phyloP scores from a whole-genome alignment of 176 grass and related monocot species.

The Melocanna baccifera region DNA sequence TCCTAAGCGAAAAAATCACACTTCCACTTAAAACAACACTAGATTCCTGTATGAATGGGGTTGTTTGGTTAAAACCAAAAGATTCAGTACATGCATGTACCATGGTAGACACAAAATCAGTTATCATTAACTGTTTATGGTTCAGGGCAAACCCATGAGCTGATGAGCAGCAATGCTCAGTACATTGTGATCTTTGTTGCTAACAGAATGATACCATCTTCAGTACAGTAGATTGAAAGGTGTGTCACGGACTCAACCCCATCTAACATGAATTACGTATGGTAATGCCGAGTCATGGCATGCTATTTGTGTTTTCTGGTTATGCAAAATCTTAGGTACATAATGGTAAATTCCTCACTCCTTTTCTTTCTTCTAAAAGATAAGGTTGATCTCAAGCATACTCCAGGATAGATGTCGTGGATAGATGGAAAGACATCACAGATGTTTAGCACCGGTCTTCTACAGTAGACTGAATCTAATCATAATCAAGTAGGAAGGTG shows the following conservation, averaged over 20 bases:
- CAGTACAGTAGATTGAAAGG: neutral
- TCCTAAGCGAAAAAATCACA: neutral
- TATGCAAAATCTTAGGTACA: neutral
- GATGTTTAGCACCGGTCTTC: neutral
- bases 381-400: neutral
- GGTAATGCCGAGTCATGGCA: neutral
- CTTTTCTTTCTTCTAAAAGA: neutral
- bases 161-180: neutral
- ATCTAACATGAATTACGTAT: neutral
- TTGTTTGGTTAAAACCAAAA: neutral
- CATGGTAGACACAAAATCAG: neutral
- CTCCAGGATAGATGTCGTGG: neutral
- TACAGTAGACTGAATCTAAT: neutral
- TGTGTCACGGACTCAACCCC: neutral
- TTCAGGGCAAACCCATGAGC: neutral
- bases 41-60: neutral
- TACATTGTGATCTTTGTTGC: neutral
- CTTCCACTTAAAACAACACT: neutral
- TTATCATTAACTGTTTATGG: neutral
- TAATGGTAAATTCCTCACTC: neutral
- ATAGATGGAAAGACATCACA: neutral
- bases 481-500: neutral
- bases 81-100: neutral
- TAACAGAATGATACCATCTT: neutral
- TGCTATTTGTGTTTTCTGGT: neutral